Evolutionary conservation across 2,329 filamentous ascomycete species (phyloP), one percentile per base, ranked within the genome.

Genomic region (Ophiostoma sp.): DNA sequence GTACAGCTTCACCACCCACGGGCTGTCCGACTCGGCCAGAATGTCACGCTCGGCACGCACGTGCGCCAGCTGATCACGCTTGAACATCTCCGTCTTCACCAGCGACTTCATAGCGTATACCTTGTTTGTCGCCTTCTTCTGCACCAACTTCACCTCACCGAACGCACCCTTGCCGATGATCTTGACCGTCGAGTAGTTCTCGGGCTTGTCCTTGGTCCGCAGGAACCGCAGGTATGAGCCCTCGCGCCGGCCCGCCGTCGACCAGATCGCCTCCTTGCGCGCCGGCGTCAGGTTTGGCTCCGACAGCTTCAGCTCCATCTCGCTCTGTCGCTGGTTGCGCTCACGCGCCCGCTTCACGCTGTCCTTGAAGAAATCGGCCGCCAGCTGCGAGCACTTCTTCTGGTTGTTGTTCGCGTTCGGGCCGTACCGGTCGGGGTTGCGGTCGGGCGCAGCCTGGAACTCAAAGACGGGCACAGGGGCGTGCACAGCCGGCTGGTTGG

Each of bases 71-170:
- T 99, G 95, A 76, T 99, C 95, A 80, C 97, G 97, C 82, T 97
- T 97, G 83, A 97, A 97, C 95, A 99, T 99, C 80, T 99, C 95
- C 65, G 92, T 93, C 84, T 99, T 99, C 79, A 99, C 92, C 73
- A 99, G 84, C 63, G 94, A 98, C 83, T 99, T 99, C 83, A 99
- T 90, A 70, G 95, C 95, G 75, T 98, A 99, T 72, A 99, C 93
- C 80, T 97, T 97, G 79, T 92, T 92, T 75, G 98, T 95, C 67
- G 91, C 88, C 84, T 93, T 97, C 81, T 96, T 92, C 81, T 97
- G 93, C 69, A 99, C 95, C 71, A 99, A 85, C 81, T 97, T 96
- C 75, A 99, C 95, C 79, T 99, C 95, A 77, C 95, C 95, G 76
- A 99, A 99, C 14, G 95, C 95, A 79, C 95, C 95, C 84, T 99